These are phyloP conservation scores for Penicillium daleae DNA, from an alignment of 495 filamentous ascomycete species.

Conservation along the genomic window DNA sequence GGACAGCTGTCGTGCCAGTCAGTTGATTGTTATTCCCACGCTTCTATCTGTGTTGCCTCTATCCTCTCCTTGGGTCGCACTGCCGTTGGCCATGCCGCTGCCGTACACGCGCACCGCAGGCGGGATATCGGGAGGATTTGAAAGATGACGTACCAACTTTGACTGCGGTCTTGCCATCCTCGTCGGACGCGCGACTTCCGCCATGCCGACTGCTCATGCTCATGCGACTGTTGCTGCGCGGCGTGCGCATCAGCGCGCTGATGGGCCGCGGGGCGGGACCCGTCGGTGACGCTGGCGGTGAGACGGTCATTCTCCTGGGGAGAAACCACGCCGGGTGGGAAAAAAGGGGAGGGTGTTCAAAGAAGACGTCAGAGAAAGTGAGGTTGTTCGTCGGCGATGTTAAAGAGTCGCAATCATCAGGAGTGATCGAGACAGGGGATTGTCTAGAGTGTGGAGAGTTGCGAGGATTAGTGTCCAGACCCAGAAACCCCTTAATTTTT, in stretches of 20 bases:
- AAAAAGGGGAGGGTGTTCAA: slow-evolving; percentile 14
- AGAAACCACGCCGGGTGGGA: slow-evolving; percentile 34
- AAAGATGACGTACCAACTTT: slow-evolving; percentile 83
- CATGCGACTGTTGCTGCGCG: slow-evolving; percentile 85
- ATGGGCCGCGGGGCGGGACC: slow-evolving; percentile 69
- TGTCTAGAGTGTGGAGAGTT: slow-evolving; percentile 26
- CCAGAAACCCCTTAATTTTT: slow-evolving; percentile 25
- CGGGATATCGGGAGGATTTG: slow-evolving; percentile 12
- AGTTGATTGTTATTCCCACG: slow-evolving; percentile 10
- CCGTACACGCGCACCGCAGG: slow-evolving; percentile 17
- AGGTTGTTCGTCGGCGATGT: slow-evolving; percentile 2
- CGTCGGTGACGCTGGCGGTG: slow-evolving; percentile 63
- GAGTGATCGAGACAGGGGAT: slow-evolving; percentile 17
- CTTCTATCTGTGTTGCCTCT: neutral
- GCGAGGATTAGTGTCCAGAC: slow-evolving; percentile 16
- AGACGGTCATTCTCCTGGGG: slow-evolving; percentile 52
- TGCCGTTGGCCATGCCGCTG: slow-evolving; percentile 2
- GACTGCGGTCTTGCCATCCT: slow-evolving; percentile 93
- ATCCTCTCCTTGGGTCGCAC: neutral
- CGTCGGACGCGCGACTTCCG: slow-evolving; percentile 87
- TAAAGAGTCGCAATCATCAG: slow-evolving; percentile 26
- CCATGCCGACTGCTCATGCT: slow-evolving; percentile 82
- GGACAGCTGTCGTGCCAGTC: slow-evolving; percentile 66
- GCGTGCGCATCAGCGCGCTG: slow-evolving; percentile 82
- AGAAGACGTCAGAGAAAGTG: slow-evolving; percentile 11